phyloP scores from a whole-genome alignment of 306 rosid genomes.

The Malus asiatica region DNA sequence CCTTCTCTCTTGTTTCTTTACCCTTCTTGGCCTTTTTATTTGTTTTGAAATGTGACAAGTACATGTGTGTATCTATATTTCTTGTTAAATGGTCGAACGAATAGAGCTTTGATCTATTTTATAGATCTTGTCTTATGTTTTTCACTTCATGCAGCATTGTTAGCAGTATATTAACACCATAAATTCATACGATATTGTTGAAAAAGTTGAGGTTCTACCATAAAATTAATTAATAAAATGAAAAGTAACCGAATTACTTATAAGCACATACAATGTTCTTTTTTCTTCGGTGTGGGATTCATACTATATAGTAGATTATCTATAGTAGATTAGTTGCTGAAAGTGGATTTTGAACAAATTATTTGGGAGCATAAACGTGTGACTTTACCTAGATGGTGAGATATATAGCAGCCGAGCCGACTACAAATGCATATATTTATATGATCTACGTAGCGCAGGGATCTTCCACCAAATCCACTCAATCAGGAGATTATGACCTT shows the following conservation, averaged over 20 bases:
- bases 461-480: too few species aligned
- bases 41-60: not conserved
- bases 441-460: not conserved
- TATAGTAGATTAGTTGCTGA: not conserved
- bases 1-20: not conserved
- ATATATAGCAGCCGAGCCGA: not conserved
- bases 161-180: too few species aligned
- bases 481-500: accelerated
- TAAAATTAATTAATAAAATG: too few species aligned
- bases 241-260: too few species aligned
- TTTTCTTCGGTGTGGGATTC: too few species aligned
- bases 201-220: too few species aligned
- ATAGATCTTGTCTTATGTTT: not conserved
- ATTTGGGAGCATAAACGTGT: not conserved
- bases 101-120: not conserved
- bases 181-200: too few species aligned
- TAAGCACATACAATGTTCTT: too few species aligned
- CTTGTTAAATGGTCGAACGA: not conserved
- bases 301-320: not conserved
- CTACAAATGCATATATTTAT: not conserved
- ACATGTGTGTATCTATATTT: not conserved
- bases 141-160: not conserved
- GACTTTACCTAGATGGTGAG: not conserved
- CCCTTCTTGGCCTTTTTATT: not conserved
- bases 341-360: not conserved